Evolutionary conservation across 2,329 filamentous ascomycete species (phyloP).

Genomic region (Albifimbria verrucaria): DNA sequence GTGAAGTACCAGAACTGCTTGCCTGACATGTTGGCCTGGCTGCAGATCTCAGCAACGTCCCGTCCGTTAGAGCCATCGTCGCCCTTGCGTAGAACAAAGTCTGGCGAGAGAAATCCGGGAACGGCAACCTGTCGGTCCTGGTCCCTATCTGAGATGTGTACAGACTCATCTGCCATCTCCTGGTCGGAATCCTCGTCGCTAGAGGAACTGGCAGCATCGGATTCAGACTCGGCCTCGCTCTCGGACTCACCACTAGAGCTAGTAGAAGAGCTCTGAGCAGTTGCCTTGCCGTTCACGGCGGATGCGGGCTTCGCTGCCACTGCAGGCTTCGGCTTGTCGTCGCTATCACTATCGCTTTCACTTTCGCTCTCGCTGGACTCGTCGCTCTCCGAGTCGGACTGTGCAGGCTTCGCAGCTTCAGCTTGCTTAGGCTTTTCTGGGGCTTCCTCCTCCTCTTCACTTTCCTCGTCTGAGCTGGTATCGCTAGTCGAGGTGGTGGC

Average conservation of each 20-base stretch:
- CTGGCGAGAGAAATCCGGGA: constrained; percentile 44
- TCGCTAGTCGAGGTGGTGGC: constrained; percentile 18
- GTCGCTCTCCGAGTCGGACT: not conserved
- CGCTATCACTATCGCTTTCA: constrained; percentile 24
- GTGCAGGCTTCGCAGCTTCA: not conserved
- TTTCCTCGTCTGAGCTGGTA: constrained; percentile 16
- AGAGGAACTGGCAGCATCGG: constrained; percentile 14
- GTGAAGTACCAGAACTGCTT: constrained; percentile 83
- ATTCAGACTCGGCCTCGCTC: constrained; percentile 16
- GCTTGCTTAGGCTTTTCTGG: not conserved
- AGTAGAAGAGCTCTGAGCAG: constrained; percentile 11
- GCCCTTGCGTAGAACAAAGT: constrained; percentile 52
- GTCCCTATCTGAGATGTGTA: constrained; percentile 32
- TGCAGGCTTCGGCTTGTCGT: constrained; percentile 16
- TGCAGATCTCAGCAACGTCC: constrained; percentile 53
- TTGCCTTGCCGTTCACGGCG: constrained; percentile 12
- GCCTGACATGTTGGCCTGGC: constrained; percentile 56
- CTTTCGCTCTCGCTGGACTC: constrained; percentile 17
- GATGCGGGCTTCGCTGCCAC: constrained; percentile 11
- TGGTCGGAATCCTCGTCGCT: constrained; percentile 25
- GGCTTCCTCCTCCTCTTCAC: not conserved
- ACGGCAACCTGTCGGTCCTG: constrained; percentile 33
- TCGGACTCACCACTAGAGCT: constrained; percentile 19
- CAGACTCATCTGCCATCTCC: constrained; percentile 35
- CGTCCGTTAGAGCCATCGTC: constrained; percentile 34